These are phyloP conservation scores for Lycium ferocissimum DNA, from an alignment of 257 asterid species.

Conservation along the genomic window DNA sequence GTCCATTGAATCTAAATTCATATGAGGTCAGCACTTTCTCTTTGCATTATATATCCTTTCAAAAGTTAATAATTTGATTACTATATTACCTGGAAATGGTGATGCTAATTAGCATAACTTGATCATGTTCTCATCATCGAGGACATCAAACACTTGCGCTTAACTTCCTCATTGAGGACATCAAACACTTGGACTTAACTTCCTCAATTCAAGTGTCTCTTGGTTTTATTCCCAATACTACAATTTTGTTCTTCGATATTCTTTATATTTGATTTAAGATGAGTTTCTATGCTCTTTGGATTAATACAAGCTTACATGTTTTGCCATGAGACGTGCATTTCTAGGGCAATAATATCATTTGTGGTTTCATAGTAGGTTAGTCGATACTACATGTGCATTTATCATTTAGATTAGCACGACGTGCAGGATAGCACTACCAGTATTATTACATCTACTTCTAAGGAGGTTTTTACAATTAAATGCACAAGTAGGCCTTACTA, in stretches of 20 bases:
- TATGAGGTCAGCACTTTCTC: slow-evolving; percentile 52
- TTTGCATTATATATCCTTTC: neutral
- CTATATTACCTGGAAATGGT: neutral
- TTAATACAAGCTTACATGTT: too few species aligned
- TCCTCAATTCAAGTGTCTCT: neutral
- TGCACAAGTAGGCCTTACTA: too few species aligned
- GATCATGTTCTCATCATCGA: neutral
- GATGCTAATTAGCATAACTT: neutral
- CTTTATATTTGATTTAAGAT: neutral
- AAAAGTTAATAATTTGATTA: neutral
- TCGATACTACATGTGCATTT: too few species aligned
- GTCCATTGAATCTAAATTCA: slow-evolving; percentile 52
- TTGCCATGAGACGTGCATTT: neutral
- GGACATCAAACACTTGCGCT: neutral
- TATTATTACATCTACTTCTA: too few species aligned
- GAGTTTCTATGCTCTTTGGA: too few species aligned
- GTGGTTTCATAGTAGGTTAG: neutral
- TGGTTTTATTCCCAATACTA: too few species aligned
- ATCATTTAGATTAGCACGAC: too few species aligned
- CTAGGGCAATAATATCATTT: neutral
- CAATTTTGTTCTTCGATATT: too few species aligned
- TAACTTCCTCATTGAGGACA: too few species aligned
- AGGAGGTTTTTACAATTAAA: too few species aligned
- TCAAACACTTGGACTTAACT: too few species aligned
- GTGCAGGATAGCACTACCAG: too few species aligned